These are phyloP conservation scores for Kernera saxatilis DNA, from an alignment of 345 rosid species.

Conservation along the genomic window DNA sequence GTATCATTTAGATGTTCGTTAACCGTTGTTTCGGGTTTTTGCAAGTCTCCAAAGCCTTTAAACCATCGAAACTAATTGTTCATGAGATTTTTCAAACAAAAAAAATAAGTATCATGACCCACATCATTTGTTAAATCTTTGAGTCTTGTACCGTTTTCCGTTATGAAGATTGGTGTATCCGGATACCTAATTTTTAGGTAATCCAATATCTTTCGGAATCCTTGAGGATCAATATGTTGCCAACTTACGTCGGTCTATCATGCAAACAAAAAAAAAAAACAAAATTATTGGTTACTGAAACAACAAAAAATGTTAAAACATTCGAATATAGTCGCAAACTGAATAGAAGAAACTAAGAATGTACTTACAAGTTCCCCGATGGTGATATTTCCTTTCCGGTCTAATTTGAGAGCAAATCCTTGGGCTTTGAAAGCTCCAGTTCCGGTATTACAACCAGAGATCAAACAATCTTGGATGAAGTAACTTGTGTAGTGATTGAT, in stretches of 20 bases:
- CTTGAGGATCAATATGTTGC: conserved; percentile 45
- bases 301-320: neutral
- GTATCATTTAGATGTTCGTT: conserved; percentile 39
- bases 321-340: neutral
- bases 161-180: conserved; percentile 49
- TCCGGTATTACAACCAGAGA: conserved; percentile 42
- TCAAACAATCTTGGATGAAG: conserved; percentile 52
- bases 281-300: neutral
- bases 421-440: conserved; percentile 41
- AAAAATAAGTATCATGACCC: neutral
- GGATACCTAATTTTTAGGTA: conserved; percentile 45
- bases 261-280: neutral
- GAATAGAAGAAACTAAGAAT: neutral
- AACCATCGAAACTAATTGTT: neutral
- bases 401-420: conserved; percentile 35
- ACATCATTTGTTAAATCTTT: neutral
- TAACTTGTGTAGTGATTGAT: conserved; percentile 58
- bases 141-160: conserved; percentile 47
- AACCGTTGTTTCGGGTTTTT: conserved; percentile 6
- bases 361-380: conserved; percentile 54
- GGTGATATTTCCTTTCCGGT: conserved; percentile 37
- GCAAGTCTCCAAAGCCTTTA: conserved; percentile 42
- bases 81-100: too few relatives aligned
- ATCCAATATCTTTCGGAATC: conserved; percentile 40
- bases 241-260: conserved; percentile 50